Evolutionary conservation across 1,284 basidiomycete genomes (phyloP), one percentile per base, ranked within the genome.

Genomic region (Puccinia hordei): DNA sequence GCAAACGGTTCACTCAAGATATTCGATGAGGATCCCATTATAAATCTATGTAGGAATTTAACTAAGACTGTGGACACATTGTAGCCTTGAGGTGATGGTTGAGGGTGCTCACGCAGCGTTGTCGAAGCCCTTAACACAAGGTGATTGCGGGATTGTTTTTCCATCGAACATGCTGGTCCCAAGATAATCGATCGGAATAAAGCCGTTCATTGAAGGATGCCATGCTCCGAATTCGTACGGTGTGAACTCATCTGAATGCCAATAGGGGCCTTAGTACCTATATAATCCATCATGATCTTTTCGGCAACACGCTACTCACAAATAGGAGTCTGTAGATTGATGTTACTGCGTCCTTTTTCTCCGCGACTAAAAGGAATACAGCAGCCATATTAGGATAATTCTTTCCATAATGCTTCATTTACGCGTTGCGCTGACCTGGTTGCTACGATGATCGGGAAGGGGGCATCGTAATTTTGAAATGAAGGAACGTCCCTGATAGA

Each of bases 41-140:
- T 46, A 49, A 79, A 79, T 46, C 76, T 79, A 51, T 12, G 30
- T 35, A 38, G n/a, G 46, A 69, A 35, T 49, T 0, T 38, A 15
- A 27, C 12, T 69, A 22, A 69, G 44, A 9, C 27, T 17, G n/a
- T 41, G 10, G 24, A 38, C 0, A 38, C 19, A 55, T 12, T 2
- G 41, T 63, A 30, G 4, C 30, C 4, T 49, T 22, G 35, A 59
- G 33, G 17, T 24, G n/a, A 8, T 44, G 35, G 57, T n/a, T 5
- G 57, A 24, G 49, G 24, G 13, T 13, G 68, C 68, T 71, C 30
- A 79, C 76, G 66, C 76, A 1, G 76, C 76, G 22, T 79, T 69
- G 24, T 79, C 76, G 61, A 79, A 79, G 9, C 76, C 76, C 71
- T 72, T 79, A 12, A 79, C 76, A 63, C 76, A 79, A 13, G 63